Base-by-base conservation (phyloP, 2,329 filamentous ascomycete genomes). In the Cordyceps tenuipes region DNA sequence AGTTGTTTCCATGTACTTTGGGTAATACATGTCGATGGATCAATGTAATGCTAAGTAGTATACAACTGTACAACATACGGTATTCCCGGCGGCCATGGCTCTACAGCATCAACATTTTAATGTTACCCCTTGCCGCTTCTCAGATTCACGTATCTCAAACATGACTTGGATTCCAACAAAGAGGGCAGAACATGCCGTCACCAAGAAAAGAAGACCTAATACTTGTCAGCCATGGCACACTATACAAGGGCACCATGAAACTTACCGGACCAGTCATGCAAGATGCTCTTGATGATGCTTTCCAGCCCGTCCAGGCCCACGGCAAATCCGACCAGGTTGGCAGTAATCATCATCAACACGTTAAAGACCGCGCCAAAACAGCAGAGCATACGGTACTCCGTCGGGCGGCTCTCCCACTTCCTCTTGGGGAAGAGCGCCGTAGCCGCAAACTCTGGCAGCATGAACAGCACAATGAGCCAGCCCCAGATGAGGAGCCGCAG, bases 261-360 rank as follows among this genome's bases (percentile, higher is more conserved):
- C 78, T 65, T 72, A 86, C 85, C 85, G 48, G 85, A 85, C 77
- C 85, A 90, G 61, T 89, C 89, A 19, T 83, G 83, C 57, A 95
- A 77, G 61, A 97, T 91, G 1, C 88, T 87, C 61, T 79, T 77
- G 10, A 96, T 71, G 54, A 97, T 84, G 34, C 82, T 88, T 72
- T 89, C 83, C 69, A 97, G 67, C 0, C 95, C 94, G 69, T 99
- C 94, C 54, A 97, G 65, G 0, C 95, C 95, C 13, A 99, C 82
- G 0, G 93, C 94, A 73, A 97, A 99, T 0, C 94, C 94, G 12
- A 99, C 91, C 19, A 99, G 76, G 70, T 99, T 99, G 17, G 93
- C 94, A 49, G 83, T 82, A 82, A 97, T 96, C 89, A 99, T 94
- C 88, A 97, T 91, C 52, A 97, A 75, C 26, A 96, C 82, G 67